Base-by-base conservation (phyloP, 2,329 filamentous ascomycete genomes). In the Aureobasidium sp. region DNA sequence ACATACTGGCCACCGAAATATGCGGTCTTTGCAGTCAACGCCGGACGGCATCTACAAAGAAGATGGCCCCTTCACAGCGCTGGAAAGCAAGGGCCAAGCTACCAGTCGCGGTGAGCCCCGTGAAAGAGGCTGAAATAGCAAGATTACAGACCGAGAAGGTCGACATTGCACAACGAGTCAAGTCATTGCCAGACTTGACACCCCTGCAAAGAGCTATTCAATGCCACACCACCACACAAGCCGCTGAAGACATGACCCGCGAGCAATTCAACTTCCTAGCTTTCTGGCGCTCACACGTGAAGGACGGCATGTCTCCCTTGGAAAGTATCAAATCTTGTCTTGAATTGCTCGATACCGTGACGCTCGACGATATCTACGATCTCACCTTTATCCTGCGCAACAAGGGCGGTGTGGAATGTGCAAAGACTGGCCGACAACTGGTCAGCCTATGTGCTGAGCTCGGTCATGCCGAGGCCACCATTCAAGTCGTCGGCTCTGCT, bases 401-500 rank as follows among this genome's bases (percentile, higher is more conserved):
- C 11, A 48, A 45, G 12, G 47, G 53, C 4, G 14, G 3, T 22
- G 39, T 33, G n/a, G n/a, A 11, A 12, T 33, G 31, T 27, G 54
- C 53, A 27, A 62, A 29, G 27, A n/a, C n/a, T 8, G 61, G 61
- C 19, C 40, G 56, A 31, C 17, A 33, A 12, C 15, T 59, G 11
- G 40, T 59, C 24, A 29, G 17, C 2, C 37, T n/a, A 2, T 54
- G 61, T 39, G 31, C 44, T 14, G 37, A 53, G 22, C 14, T 17
- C 5, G 54, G 61, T 22, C 50, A 56, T 35, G 31, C 15, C 11
- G 60, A 61, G 27, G 60, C 60, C 15, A 35, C n/a, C 14, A 56
- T 61, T 12, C 60, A 61, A 29, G 50, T 48, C 31, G 50, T 56
- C 8, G 37, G 27, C 7, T 61, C 57, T 31, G 29, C 39, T n/a